Conservation (phyloP, 805 yeast species). For the Saccharomycopsis guyanensis region DNA sequence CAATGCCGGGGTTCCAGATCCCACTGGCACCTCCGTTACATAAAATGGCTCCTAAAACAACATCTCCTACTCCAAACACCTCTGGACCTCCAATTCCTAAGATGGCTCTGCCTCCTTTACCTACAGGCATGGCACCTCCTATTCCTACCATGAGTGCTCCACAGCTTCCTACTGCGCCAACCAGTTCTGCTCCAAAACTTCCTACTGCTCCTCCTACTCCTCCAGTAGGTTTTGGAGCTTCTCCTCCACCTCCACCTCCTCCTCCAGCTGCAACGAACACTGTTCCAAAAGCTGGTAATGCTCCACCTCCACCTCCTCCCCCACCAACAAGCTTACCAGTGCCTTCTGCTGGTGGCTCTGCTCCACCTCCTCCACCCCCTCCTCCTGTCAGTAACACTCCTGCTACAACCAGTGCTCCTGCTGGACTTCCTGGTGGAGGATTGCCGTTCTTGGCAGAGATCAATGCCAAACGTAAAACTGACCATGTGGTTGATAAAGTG, state of each 20-base stretch:
- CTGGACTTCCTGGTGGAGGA: conserved; percentile 31
- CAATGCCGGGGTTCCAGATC: not conserved
- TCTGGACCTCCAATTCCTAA: conserved; percentile 20
- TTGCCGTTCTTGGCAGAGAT: conserved; percentile 55
- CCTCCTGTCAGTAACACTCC: conserved; percentile 21
- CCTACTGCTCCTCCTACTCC: conserved; percentile 24
- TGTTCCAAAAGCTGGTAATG: conserved; percentile 9
- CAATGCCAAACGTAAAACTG: conserved; percentile 45
- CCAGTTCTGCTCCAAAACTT: conserved; percentile 21
- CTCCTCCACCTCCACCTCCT: conserved; percentile 22
- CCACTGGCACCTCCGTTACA: conserved; percentile 25
- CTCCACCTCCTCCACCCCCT: conserved; percentile 22
- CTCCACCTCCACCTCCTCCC: conserved; percentile 25
- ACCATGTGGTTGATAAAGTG: conserved; percentile 39
- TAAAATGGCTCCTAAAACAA: conserved; percentile 6
- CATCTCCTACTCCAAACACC: not conserved
- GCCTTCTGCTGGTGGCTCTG: not conserved
- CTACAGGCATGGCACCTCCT: conserved; percentile 17
- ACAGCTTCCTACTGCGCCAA: conserved; percentile 18
- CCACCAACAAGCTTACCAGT: conserved; percentile 25
- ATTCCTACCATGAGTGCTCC: conserved; percentile 12
- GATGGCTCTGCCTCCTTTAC: conserved; percentile 16
- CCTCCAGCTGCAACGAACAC: conserved; percentile 14
- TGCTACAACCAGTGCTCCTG: conserved; percentile 17
- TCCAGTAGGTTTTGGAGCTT: conserved; percentile 21